phyloP scores from a whole-genome alignment of 2,329 filamentous ascomycete genomes.

The Aulographum hederae region DNA sequence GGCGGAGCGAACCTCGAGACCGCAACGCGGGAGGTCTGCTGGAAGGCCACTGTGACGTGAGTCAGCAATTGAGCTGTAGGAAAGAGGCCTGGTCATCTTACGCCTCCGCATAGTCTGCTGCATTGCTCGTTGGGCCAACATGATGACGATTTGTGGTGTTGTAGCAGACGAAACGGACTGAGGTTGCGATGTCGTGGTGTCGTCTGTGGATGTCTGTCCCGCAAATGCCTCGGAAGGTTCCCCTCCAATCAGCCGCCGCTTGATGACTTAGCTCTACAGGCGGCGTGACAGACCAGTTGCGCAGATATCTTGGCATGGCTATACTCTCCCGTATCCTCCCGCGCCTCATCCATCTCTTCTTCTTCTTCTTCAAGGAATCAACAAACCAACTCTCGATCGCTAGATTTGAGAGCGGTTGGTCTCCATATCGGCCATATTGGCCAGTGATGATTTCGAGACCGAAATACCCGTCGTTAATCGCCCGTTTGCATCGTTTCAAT shows the following conservation, averaged over 20 bases:
- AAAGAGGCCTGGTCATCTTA: conserved; percentile 10
- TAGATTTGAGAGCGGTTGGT: neutral
- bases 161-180: no score
- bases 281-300: no score
- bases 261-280: no score
- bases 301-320: no score
- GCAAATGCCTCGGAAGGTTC: no score
- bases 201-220: no score
- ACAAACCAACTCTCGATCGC: neutral
- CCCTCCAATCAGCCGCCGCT: no score
- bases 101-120: conserved; percentile 25
- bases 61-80: neutral
- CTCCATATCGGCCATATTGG: conserved; percentile 20
- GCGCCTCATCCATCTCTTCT: neutral
- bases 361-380: neutral
- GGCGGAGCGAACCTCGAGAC: conserved; percentile 22
- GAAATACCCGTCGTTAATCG: conserved; percentile 34
- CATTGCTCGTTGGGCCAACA: conserved; percentile 25
- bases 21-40: conserved; percentile 25
- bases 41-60: conserved; percentile 20
- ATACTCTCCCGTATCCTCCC: neutral
- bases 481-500: conserved; percentile 21
- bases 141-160: conserved; percentile 11
- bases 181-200: conserved; percentile 1
- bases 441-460: conserved; percentile 22